Base-by-base conservation (phyloP, 129 eudicot species). In the Centella asiatica region DNA sequence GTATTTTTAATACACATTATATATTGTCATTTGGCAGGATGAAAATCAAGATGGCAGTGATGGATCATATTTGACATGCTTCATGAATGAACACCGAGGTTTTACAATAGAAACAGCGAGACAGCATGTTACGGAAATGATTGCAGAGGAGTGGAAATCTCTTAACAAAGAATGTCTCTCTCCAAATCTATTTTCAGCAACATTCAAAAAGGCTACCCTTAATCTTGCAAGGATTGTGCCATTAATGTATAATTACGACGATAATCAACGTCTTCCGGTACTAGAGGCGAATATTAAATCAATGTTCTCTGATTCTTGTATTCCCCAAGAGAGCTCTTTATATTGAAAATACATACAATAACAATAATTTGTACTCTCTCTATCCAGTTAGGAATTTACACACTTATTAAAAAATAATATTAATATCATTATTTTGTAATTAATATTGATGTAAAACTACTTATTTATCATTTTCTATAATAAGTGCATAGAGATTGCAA, bases 161-260 rank as follows among this genome's bases (percentile, higher is more conserved):
- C 36, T 53, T 18, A 53, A 53, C 37, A 15, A 27, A 27, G 59
- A 26, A 6, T 53, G 59, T 34, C 37, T 53, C 27, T 25, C 59
- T 5, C 37, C 59, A 1, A 15, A 12, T 27, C 36, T 8, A 14
- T 27, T 25, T 53, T 53, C 59, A 5, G 22, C 26, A 24, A 53
- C 12, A 5, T 53, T 27, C 27, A 53, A 25, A 5, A 12, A 53
- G 27, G 59, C 34, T 19, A 25, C 59, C 15, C 33, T 53, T 13
- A 53, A 53, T 27, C 22, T 53, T 53, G 59, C 59, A 53, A 52
- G 59, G 59, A 53, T 53, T 19, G 55, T 44, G 24, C 67, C 67
- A 62, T 14, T 48, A 31, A 48, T 76, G 80, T 23, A 65, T 34
- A 31, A 60, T 71, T 22, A 76, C 25, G 24, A 65, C 51, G 23